Conservation (phyloP, 1,284 basidiomycete genomes). For the Ganoderma boninense region DNA sequence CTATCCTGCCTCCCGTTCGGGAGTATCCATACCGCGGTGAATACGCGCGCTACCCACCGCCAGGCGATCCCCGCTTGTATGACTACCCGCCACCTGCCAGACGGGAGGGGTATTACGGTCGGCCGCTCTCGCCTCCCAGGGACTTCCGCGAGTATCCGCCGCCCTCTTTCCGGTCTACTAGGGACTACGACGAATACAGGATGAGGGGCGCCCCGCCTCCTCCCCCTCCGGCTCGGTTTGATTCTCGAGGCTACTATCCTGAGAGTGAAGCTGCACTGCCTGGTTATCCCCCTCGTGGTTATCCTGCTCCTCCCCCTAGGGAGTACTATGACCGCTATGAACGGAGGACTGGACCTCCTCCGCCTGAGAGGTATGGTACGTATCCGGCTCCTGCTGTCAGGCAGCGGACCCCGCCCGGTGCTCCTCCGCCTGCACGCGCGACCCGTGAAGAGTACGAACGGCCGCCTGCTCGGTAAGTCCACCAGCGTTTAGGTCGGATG, state of each 20-base stretch:
- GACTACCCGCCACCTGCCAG: slow-evolving; percentile 63
- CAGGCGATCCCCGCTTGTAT: slow-evolving; percentile 59
- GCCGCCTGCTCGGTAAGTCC: slow-evolving; percentile 54
- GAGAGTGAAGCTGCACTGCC: slow-evolving; percentile 43
- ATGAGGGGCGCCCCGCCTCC: slow-evolving; percentile 53
- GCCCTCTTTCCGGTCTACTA: slow-evolving; percentile 51
- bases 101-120: slow-evolving; percentile 59
- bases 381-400: slow-evolving; percentile 47
- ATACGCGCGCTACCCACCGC: slow-evolving; percentile 52
- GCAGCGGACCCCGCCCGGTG: slow-evolving; percentile 57
- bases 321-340: slow-evolving; percentile 70
- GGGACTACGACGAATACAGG: slow-evolving; percentile 75
- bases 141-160: slow-evolving; percentile 71
- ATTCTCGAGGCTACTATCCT: slow-evolving; percentile 50
- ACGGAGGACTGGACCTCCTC: slow-evolving; percentile 49
- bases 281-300: slow-evolving; percentile 53
- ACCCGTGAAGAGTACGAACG: slow-evolving; percentile 59
- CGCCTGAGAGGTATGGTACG: slow-evolving; percentile 49
- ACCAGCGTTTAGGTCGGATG: slow-evolving; percentile 8
- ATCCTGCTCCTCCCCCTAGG: slow-evolving; percentile 54
- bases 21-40: slow-evolving; percentile 63
- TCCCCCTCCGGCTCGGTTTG: slow-evolving; percentile 47
- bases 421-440: slow-evolving; percentile 44
- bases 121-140: slow-evolving; percentile 61
- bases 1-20: slow-evolving; percentile 34